Evolutionary conservation across 1,139 yeast species (phyloP), one percentile per base, ranked within the genome.

Genomic region (Blastobotrys petasosporus): DNA sequence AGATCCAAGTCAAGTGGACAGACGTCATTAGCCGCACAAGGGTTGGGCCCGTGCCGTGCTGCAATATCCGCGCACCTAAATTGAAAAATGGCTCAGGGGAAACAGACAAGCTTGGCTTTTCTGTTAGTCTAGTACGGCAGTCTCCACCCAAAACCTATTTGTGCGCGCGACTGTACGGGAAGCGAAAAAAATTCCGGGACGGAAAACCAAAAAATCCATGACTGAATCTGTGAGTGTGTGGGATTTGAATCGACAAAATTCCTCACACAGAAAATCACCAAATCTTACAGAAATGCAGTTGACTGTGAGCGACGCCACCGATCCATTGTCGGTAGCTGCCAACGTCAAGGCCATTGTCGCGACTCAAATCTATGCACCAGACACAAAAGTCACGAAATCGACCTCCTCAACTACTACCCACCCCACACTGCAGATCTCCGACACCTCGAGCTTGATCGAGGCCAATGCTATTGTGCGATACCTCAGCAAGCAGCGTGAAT

Each of bases 381-480:
- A 34, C 5, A 34, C 37, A 20, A 44, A 41, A 35, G 37, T 42
- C 32, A 31, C 35, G n/a, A 32, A 40, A 6, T 25, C 42, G 8
- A 35, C 37, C 25, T 12, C 31, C 17, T 48, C 35, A 20, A 38
- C 38, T 6, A 35, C 29, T 4, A n/a, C 33, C 11, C 38, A 38
- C 11, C 47, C 49, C 13, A 38, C 43, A 7, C 45, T 47, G 2
- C 44, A 39, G 30, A 40, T 47, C 40, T 37, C 33, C 32, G 55
- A 54, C 20, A 50, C 46, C 17, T 48, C 50, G 33, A 41, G 39
- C 12, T 73, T 88, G 54, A 69, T 76, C 51, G 95, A 87, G 64
- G 76, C 94, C 31, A 86, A 88, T 63, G 85, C 97, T 20, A 83
- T 88, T 50, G 88, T 86, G 49, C 74, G 48, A 62, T 71, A 51